phyloP scores from a whole-genome alignment of 331 rosid genomes.

The Malus hybrid region DNA sequence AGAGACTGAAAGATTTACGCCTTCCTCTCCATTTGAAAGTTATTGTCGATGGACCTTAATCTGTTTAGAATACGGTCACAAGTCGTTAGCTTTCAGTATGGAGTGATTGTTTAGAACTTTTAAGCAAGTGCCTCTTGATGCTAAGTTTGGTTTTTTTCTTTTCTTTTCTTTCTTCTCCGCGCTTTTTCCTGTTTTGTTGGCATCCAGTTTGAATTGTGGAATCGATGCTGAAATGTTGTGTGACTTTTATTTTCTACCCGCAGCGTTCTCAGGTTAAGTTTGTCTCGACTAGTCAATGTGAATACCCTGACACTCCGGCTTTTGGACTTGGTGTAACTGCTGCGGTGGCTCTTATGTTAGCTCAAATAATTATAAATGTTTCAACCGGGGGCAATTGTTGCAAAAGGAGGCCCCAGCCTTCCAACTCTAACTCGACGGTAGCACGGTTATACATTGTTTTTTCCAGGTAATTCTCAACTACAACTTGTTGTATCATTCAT shows the following conservation, averaged over 20 bases:
- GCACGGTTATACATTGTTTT: conserved; percentile 57
- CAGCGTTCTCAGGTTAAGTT: conserved; percentile 57
- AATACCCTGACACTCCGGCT: conserved; percentile 67
- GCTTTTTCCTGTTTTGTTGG: background rate
- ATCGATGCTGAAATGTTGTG: background rate
- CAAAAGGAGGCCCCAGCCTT: conserved; percentile 34
- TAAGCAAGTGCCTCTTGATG: background rate
- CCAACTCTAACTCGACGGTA: conserved; percentile 51
- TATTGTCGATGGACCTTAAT: background rate
- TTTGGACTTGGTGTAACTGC: conserved; percentile 73
- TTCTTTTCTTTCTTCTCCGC: no score
- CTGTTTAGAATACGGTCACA: background rate
- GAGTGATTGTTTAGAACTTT: background rate
- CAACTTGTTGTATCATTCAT: background rate
- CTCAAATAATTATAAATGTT: conserved; percentile 52
- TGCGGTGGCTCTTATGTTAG: conserved; percentile 60
- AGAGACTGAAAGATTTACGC: no score
- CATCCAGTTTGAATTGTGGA: background rate
- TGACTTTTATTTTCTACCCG: background rate
- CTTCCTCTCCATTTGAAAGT: background rate
- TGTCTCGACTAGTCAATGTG: conserved; percentile 21
- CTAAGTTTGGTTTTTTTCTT: background rate
- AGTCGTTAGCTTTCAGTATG: background rate
- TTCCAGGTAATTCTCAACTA: conserved; percentile 54
- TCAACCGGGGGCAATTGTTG: conserved; percentile 80